Base-by-base conservation (phyloP, 2,329 filamentous ascomycete species). In the Elsinoe ampelina region DNA sequence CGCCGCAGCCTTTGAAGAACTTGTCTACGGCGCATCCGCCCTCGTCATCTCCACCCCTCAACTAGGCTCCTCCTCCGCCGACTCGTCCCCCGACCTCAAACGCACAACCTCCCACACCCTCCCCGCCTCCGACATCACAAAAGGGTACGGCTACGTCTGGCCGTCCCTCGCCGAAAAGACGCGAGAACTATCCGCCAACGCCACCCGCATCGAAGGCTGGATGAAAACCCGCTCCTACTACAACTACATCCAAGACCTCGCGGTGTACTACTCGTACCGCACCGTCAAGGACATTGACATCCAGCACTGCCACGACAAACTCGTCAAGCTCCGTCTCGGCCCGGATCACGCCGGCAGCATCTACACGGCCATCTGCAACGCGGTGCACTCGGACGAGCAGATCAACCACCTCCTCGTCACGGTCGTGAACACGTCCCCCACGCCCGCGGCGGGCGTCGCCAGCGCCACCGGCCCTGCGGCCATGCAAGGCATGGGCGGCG, bases 71-170 rank as follows among this genome's bases (percentile, higher is more conserved):
- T 67, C 68, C 32, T 64, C 65, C 39, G 62, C 56, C 10, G 42
- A 57, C 11, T 58, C 61, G 12, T 61, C 58, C 26, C 60, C 60
- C 7, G 57, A 54, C 6, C 42, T 51, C 41, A 47, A 32, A 6
- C 57, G 43, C 38, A 57, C 55, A 30, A 35, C 51, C 15, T 56
- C 57, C 15, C 77, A 87, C 11, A 56, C 54, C 41, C 58, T 63
- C 19, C 55, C 65, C 5, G 61, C 65, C 6, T 60, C 66, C 8
- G 66, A 69, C 51, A 66, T 68, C 26, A 61, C 63, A 22, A 54
- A 39, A 36, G 92, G 92, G 0, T 93, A 97, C 68, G 93, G 93
- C 39, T 97, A 95, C 68, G 92, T 98, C 34, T 98, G 93, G 93
- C 74, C 86, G 2, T 89, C 95, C 64, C 89, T 96, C 57, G 75